phyloP scores from a whole-genome alignment of 768 basidiomycete species.

The Sporobolomyces pararoseus region DNA sequence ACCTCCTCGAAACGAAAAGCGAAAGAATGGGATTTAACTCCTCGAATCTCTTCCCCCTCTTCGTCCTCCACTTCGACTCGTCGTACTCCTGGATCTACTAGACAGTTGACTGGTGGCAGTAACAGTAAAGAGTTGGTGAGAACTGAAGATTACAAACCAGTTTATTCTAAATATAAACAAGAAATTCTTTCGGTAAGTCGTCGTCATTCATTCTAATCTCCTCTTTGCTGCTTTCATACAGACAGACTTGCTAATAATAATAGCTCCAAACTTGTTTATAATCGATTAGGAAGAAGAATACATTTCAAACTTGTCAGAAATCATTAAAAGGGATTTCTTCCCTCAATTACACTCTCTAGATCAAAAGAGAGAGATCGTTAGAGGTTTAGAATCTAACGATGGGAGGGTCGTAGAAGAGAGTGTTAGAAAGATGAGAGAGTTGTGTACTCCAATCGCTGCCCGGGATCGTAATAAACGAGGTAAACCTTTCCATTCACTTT shows the following conservation, averaged over 20 bases:
- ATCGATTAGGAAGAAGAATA: slow-evolving; percentile 75
- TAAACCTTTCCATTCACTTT: too few species aligned
- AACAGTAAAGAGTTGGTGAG: neutral
- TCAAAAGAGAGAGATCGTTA: slow-evolving; percentile 79
- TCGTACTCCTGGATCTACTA: neutral
- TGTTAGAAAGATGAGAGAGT: slow-evolving; percentile 43
- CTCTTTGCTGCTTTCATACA: too few species aligned
- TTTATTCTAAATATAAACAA: slow-evolving; percentile 20
- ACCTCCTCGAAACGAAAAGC: too few species aligned
- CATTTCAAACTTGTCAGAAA: slow-evolving; percentile 78
- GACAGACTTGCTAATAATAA: too few species aligned
- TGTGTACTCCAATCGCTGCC: slow-evolving; percentile 24
- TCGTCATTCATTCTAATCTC: slow-evolving; percentile 46
- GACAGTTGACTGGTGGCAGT: neutral
- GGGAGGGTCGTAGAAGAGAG: slow-evolving; percentile 39
- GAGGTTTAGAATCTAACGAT: slow-evolving; percentile 72
- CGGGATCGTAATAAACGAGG: neutral
- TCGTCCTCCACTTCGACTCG: neutral
- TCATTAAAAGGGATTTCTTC: slow-evolving; percentile 97
- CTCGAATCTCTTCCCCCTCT: neutral
- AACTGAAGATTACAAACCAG: neutral
- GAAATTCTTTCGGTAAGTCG: slow-evolving; percentile 34
- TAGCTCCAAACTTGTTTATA: too few species aligned
- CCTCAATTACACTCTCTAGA: slow-evolving; percentile 86
- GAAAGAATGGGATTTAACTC: neutral